Evolutionary conservation across 139 green algal genomes (phyloP).

Genomic region (Chlamydomonas incerta): DNA sequence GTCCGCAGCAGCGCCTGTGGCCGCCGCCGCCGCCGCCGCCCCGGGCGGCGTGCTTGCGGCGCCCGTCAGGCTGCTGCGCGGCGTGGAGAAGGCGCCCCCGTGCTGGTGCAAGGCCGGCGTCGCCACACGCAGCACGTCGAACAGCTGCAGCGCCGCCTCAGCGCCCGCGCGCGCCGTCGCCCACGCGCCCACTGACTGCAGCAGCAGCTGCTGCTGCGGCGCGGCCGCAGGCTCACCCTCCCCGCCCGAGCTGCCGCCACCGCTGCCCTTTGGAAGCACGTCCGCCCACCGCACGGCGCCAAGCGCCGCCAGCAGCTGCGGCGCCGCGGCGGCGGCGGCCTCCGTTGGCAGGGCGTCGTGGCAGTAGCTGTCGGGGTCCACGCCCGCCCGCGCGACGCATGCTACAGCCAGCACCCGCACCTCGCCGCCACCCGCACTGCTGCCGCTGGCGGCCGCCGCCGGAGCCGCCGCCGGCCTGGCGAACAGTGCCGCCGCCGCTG

Average conservation of each 20-base stretch:
- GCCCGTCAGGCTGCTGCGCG: neutral
- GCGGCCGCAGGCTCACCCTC: too few species aligned
- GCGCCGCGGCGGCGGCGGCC: neutral
- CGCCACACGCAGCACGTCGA: neutral
- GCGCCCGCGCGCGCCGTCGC: too few species aligned
- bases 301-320: neutral
- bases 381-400: neutral
- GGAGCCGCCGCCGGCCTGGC: neutral
- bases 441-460: neutral
- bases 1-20: neutral
- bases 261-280: neutral
- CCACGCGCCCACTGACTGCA: too few species aligned
- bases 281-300: neutral
- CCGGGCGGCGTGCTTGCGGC: too few species aligned
- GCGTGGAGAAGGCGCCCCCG: neutral
- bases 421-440: neutral
- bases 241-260: too few species aligned
- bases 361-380: slow-evolving; percentile 22
- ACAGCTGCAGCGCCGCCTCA: neutral
- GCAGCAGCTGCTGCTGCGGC: too few species aligned
- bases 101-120: neutral
- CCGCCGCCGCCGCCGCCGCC: too few species aligned
- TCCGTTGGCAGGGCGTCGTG: neutral
- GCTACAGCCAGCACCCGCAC: slow-evolving; percentile 27
- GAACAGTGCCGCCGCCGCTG: neutral